These are phyloP conservation scores for Colletotrichum sp. DNA, from an alignment of 2,329 filamentous ascomycete genomes.

Conservation along the genomic window DNA sequence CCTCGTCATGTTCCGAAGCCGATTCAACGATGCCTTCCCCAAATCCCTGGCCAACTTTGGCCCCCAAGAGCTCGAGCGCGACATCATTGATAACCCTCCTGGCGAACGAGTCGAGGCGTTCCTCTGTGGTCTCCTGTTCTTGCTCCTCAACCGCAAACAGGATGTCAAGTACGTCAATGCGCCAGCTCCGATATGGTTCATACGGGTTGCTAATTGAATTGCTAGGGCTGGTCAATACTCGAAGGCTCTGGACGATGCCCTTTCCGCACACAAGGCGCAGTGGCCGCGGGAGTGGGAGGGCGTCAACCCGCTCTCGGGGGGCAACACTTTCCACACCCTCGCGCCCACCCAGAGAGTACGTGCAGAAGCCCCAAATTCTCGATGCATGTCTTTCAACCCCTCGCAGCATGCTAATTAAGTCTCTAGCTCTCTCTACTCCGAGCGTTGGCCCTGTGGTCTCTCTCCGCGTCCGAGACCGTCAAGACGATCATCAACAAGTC, in stretches of 20 bases:
- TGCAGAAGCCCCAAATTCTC: neutral
- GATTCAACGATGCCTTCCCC: constrained; percentile 89
- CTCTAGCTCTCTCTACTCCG: constrained; percentile 80
- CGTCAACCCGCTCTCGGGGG: constrained; percentile 82
- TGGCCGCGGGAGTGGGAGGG: constrained; percentile 87
- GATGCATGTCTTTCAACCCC: neutral
- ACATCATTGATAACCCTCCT: constrained; percentile 77
- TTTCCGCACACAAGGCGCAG: constrained; percentile 83
- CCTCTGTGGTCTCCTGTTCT: constrained; percentile 84
- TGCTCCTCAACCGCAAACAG: constrained; percentile 96
- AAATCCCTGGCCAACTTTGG: constrained; percentile 89
- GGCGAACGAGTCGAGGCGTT: constrained; percentile 87
- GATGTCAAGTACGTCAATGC: constrained; percentile 83
- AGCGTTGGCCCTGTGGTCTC: constrained; percentile 84
- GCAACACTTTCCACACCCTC: constrained; percentile 84
- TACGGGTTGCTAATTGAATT: neutral
- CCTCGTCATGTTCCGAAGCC: constrained; percentile 96
- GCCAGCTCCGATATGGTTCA: neutral
- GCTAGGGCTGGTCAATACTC: constrained; percentile 87
- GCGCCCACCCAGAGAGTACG: constrained; percentile 79
- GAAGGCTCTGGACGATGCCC: constrained; percentile 91
- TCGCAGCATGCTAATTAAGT: neutral
- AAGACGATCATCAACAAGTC: constrained; percentile 82
- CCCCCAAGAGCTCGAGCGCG: constrained; percentile 92
- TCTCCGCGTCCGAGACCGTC: constrained; percentile 85